These are phyloP conservation scores for Elymus sibiricus DNA, from an alignment of 176 grass and related monocot genomes.

Conservation along the genomic window DNA sequence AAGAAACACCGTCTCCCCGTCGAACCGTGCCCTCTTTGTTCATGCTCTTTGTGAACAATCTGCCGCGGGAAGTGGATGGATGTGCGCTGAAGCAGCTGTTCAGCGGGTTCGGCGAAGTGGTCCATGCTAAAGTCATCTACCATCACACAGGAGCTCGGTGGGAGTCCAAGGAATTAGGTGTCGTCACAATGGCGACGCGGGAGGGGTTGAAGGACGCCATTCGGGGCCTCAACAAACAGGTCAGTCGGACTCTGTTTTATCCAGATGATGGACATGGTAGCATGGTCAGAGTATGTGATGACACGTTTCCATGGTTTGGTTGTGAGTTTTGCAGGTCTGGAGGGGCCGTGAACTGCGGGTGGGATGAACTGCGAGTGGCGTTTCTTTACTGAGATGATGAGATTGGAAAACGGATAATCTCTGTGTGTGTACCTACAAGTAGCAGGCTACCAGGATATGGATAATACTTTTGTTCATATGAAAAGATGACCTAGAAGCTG, in stretches of 20 bases:
- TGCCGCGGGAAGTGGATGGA: slow-evolving; percentile 46
- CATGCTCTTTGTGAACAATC: slow-evolving; percentile 67
- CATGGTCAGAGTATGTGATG: not conserved
- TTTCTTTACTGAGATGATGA: too few relatives aligned
- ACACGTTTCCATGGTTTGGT: not conserved
- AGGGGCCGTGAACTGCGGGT: not conserved
- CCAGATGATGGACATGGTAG: not conserved
- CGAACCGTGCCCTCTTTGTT: slow-evolving; percentile 13
- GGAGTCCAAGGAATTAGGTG: slow-evolving; percentile 49
- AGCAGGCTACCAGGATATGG: too few relatives aligned
- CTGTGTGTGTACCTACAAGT: too few relatives aligned
- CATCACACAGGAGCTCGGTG: not conserved
- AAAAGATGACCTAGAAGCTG: too few relatives aligned
- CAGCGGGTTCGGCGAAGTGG: slow-evolving; percentile 66
- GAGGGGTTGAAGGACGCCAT: slow-evolving; percentile 72
- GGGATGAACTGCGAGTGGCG: not conserved
- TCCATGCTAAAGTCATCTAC: slow-evolving; percentile 57
- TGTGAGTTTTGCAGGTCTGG: not conserved
- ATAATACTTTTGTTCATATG: too few relatives aligned
- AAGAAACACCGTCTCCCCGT: not conserved
- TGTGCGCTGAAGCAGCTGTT: slow-evolving; percentile 68
- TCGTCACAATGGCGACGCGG: slow-evolving; percentile 70
- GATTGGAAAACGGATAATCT: too few relatives aligned
- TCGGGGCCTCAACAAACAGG: slow-evolving; percentile 78
- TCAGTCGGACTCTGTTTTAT: not conserved